Conservation (phyloP, 306 rosid species). For the Rubus parviflorus region DNA sequence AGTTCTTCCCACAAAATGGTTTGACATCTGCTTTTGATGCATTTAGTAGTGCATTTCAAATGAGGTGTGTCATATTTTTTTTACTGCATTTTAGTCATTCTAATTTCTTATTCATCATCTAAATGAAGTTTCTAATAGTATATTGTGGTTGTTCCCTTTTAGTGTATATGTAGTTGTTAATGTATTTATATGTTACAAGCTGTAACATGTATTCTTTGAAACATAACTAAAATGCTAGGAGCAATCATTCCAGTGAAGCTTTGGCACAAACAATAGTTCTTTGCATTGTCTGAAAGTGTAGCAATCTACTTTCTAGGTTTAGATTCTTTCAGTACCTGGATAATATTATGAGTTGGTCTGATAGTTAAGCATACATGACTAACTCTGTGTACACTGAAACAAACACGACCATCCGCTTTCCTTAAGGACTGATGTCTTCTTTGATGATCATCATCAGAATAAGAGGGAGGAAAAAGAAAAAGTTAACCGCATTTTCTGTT, state of each 20-base stretch:
- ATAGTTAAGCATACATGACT: not conserved
- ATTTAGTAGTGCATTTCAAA: conserved; percentile 40
- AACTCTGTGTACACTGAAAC: not conserved
- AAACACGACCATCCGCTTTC: not conserved
- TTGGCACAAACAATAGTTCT: not conserved
- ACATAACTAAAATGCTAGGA: not conserved
- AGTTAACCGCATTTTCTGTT: not conserved
- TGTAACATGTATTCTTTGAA: not conserved
- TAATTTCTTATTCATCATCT: not conserved
- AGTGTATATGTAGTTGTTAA: not conserved
- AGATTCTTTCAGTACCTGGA: not conserved
- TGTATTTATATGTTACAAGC: not conserved
- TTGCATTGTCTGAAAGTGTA: not conserved
- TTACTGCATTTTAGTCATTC: not conserved
- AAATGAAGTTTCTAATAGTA: not conserved
- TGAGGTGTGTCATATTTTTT: conserved; percentile 45
- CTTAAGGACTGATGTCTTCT: not conserved
- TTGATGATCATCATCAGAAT: not conserved
- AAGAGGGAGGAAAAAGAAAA: not conserved
- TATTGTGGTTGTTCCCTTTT: not conserved
- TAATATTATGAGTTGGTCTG: not conserved
- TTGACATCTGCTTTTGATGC: conserved; percentile 46
- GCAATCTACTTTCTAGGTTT: not conserved
- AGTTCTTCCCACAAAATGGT: conserved; percentile 47
- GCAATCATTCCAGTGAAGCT: not conserved